Base-by-base conservation (phyloP, 495 filamentous ascomycete genomes). In the Cercophora newfieldiana region DNA sequence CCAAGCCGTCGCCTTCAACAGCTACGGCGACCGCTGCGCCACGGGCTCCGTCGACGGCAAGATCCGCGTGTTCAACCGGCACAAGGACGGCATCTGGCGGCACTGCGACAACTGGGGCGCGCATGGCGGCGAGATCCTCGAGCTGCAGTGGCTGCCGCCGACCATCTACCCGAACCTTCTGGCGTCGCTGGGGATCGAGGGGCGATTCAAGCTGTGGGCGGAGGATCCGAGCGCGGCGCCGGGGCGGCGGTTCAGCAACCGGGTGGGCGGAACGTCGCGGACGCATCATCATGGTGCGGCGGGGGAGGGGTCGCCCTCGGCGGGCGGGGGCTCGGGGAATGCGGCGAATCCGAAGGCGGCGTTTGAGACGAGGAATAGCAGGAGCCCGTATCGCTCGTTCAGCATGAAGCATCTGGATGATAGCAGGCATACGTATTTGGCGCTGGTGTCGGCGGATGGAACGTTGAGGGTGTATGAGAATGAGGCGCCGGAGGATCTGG, bases 31-130 rank as follows among this genome's bases (percentile, higher is more conserved):
- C 69, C 92, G 94, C 66, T 91, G 94, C 78, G 91, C 93, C 29
- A 94, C 94, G 12, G 92, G 91, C 29, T 95, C 91, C 37, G 90
- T 93, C 2, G 95, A 99, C 77, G 96, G 97, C 72, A 91, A 90
- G 73, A 89, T 99, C 69, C 92, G 93, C 74, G 90, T 98, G 30
- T 98, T 93, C 85, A 92, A 96, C 74, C 77, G 83, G 49, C 86
- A 93, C 66, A 87, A 88, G 67, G 87, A 92, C 68, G 88, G 87
- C 16, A 80, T 87, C 55, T 97, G 92, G 92, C 85, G 86, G 47
- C 77, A 93, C 49, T 89, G 87, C 69, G 95, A 97, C 72, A 91
- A 87, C 57, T 97, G 95, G 92, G 87, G 87, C 62, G 96, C 92
- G 16, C 95, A 99, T 74, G 89, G 91, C 69, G 91, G 91, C 26